Percentiles rank a stretch among this genome's conserved stretches.
phyloP scores from a whole-genome alignment of 768 basidiomycete species.

The Pleurotus platypus region DNA sequence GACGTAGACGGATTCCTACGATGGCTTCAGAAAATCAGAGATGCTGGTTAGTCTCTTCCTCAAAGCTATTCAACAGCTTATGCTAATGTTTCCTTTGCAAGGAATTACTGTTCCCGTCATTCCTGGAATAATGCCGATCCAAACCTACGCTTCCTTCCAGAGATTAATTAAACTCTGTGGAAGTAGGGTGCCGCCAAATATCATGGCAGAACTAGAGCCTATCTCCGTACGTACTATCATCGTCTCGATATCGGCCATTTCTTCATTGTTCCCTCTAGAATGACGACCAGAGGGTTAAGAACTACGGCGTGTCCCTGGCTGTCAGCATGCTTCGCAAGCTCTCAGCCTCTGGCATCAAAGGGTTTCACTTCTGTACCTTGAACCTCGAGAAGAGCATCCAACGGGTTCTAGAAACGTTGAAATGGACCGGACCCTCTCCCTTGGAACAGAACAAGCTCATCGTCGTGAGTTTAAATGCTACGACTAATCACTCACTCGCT shows the following conservation, averaged over 20 bases:
- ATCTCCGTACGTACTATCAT: conserved; percentile 58
- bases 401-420: conserved; percentile 73
- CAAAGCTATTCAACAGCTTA: not conserved
- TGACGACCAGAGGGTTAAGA: conserved; percentile 92
- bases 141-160: conserved; percentile 91
- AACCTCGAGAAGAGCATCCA: conserved; percentile 96
- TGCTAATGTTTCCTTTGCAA: conserved; percentile 22
- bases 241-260: not conserved
- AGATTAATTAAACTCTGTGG: conserved; percentile 89
- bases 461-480: conserved; percentile 34
- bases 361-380: conserved; percentile 93
- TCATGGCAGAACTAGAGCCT: conserved; percentile 64
- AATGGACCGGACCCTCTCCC: conserved; percentile 57
- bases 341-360: conserved; percentile 55
- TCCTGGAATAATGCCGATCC: conserved; percentile 97
- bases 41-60: conserved; percentile 49
- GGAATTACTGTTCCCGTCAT: conserved; percentile 90
- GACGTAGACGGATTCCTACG: conserved; percentile 82
- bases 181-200: conserved; percentile 62
- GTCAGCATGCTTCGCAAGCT: conserved; percentile 72
- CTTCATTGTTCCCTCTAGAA: conserved; percentile 44
- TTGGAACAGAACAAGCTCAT: conserved; percentile 62
- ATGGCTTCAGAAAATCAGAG: conserved; percentile 75
- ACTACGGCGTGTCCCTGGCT: conserved; percentile 87
- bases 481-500: not conserved